Conservation (phyloP, 176 grass and related monocot genomes). For the Zea mays region DNA sequence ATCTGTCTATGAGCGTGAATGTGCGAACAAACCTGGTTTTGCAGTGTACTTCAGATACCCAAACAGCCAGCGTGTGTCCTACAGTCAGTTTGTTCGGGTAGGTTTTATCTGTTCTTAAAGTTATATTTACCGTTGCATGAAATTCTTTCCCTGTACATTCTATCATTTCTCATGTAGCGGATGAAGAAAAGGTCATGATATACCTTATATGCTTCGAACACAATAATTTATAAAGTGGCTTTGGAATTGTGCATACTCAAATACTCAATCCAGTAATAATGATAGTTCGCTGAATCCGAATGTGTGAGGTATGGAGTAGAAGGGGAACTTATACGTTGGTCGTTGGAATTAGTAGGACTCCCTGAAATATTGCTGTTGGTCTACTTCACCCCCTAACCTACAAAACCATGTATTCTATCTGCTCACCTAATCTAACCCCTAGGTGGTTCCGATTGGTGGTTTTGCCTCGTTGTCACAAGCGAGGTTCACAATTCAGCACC, state of each 20-base stretch:
- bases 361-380: neutral
- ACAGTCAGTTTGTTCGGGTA: constrained; percentile 81
- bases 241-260: neutral
- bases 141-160: constrained; percentile 12
- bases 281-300: neutral
- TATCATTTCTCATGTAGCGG: neutral
- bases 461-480: neutral
- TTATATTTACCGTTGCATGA: constrained; percentile 28
- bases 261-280: neutral
- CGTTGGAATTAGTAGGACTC: neutral
- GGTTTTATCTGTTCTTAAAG: constrained; percentile 40
- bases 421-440: neutral
- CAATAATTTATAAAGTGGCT: neutral
- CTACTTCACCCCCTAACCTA: neutral
- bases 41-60: constrained; percentile 82
- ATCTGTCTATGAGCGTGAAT: constrained; percentile 95
- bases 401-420: neutral
- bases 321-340: neutral
- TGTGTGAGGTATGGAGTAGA: neutral
- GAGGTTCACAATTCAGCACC: neutral
- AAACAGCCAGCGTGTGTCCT: constrained; percentile 86
- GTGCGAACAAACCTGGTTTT: constrained; percentile 95
- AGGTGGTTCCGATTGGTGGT: neutral
- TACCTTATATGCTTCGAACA: neutral
- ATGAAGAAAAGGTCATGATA: constrained; percentile 2